Percentiles rank a stretch among this genome's conserved stretches.
These are phyloP conservation scores for Cyberlindnera subsufficiens DNA, from an alignment of 805 yeast species.

Conservation along the genomic window DNA sequence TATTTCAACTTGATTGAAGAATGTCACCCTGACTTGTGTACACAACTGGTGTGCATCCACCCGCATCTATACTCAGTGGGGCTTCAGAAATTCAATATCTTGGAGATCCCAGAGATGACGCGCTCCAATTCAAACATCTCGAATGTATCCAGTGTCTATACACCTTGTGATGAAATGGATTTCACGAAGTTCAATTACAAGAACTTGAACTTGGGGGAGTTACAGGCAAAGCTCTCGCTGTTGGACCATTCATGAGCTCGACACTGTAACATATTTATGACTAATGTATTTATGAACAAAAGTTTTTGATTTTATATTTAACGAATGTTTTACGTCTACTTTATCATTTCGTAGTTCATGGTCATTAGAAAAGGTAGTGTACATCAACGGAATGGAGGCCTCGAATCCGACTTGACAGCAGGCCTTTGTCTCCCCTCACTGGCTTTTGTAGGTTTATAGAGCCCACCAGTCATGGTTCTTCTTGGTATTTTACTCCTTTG, in stretches of 20 bases:
- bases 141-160: constrained; percentile 4
- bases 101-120: constrained; percentile 18
- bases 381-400: constrained; percentile 21
- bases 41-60: constrained; percentile 16
- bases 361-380: too few relatives aligned
- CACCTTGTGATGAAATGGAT: constrained; percentile 10
- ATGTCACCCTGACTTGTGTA: constrained; percentile 11
- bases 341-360: neutral
- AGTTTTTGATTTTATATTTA: neutral
- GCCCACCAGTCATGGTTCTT: constrained; percentile 7
- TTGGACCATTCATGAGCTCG: constrained; percentile 2
- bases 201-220: constrained; percentile 16
- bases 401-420: constrained; percentile 10
- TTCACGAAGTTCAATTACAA: constrained; percentile 14
- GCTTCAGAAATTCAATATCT: constrained; percentile 13
- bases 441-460: constrained; percentile 17
- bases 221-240: constrained; percentile 14
- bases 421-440: constrained; percentile 17
- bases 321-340: neutral
- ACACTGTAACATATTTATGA: neutral
- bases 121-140: constrained; percentile 18
- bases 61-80: constrained; percentile 21
- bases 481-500: constrained; percentile 8
- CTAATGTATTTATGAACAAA: neutral
- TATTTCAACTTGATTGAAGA: constrained; percentile 15